Evolutionary conservation across 2,329 filamentous ascomycete genomes (phyloP).

Genomic region (Knufia fluminis): DNA sequence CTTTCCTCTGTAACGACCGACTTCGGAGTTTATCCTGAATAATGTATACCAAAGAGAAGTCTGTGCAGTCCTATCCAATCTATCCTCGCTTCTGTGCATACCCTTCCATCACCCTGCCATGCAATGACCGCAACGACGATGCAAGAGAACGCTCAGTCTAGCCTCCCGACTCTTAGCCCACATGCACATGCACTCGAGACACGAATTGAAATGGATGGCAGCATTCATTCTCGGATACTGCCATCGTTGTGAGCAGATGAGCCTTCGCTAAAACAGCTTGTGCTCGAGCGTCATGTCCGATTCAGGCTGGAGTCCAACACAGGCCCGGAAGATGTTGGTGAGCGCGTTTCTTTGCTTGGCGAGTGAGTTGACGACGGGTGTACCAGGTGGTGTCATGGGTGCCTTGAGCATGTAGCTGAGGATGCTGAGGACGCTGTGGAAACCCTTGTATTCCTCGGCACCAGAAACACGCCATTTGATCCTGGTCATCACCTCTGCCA

Average conservation of each 20-base stretch:
- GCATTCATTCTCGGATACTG: neutral
- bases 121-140: neutral
- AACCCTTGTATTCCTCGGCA: constrained; percentile 64
- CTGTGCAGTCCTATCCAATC: neutral
- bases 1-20: neutral
- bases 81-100: neutral
- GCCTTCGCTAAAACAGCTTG: constrained; percentile 65
- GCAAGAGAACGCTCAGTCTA: neutral
- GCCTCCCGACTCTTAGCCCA: neutral
- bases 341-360: constrained; percentile 91
- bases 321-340: constrained; percentile 98
- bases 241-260: neutral
- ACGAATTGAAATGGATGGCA: neutral
- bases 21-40: neutral
- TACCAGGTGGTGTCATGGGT: constrained; percentile 84
- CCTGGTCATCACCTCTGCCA: constrained; percentile 97
- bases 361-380: constrained; percentile 88
- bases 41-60: neutral
- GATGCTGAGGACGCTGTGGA: constrained; percentile 94
- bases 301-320: constrained; percentile 92
- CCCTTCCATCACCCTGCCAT: neutral
- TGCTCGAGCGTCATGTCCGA: constrained; percentile 98
- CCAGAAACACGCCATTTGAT: constrained; percentile 71
- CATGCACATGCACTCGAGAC: neutral
- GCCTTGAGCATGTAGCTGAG: constrained; percentile 99